Conservation (phyloP, 495 filamentous ascomycete species). For the Hypoxylon fragiforme region DNA sequence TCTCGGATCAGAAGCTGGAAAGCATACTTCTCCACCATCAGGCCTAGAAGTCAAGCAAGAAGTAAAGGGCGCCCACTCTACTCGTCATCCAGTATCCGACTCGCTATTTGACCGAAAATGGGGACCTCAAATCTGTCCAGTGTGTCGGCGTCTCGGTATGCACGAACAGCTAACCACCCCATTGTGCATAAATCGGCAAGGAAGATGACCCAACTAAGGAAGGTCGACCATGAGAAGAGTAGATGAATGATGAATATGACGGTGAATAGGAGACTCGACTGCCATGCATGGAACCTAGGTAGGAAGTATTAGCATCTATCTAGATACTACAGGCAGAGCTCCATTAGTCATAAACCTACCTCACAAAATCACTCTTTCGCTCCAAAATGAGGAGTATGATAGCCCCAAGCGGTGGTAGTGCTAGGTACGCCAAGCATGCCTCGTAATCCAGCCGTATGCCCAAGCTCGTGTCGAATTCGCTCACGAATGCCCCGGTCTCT, state of each 20-base stretch:
- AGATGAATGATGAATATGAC: slow-evolving; percentile 84
- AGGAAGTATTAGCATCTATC: slow-evolving; percentile 12
- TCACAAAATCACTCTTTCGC: slow-evolving; percentile 94
- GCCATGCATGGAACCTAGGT: slow-evolving; percentile 91
- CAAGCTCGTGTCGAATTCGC: slow-evolving; percentile 72
- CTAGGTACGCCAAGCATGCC: slow-evolving; percentile 87
- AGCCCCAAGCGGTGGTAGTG: slow-evolving; percentile 82
- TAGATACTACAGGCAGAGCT: background rate
- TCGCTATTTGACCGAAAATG: slow-evolving; percentile 81
- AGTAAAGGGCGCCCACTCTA: slow-evolving; percentile 39
- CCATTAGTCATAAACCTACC: slow-evolving; percentile 67
- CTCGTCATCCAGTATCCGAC: slow-evolving; percentile 90
- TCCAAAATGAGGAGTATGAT: slow-evolving; percentile 84
- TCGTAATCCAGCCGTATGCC: slow-evolving; percentile 76
- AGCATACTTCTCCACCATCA: slow-evolving; percentile 2
- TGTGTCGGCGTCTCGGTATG: slow-evolving; percentile 88
- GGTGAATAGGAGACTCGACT: slow-evolving; percentile 84
- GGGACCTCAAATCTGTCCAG: slow-evolving; percentile 89
- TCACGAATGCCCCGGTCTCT: slow-evolving; percentile 43
- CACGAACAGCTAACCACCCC: slow-evolving; percentile 72
- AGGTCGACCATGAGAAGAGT: slow-evolving; percentile 78
- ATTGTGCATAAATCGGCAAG: slow-evolving; percentile 75
- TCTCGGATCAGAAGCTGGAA: no score
- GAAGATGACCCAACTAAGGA: slow-evolving; percentile 83
- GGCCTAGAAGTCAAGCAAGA: background rate